Percentiles rank a stretch among this genome's conserved stretches.
Evolutionary conservation across 352 stramenopile genomes (phyloP).

Genomic region (Globisporangium nodosum): DNA sequence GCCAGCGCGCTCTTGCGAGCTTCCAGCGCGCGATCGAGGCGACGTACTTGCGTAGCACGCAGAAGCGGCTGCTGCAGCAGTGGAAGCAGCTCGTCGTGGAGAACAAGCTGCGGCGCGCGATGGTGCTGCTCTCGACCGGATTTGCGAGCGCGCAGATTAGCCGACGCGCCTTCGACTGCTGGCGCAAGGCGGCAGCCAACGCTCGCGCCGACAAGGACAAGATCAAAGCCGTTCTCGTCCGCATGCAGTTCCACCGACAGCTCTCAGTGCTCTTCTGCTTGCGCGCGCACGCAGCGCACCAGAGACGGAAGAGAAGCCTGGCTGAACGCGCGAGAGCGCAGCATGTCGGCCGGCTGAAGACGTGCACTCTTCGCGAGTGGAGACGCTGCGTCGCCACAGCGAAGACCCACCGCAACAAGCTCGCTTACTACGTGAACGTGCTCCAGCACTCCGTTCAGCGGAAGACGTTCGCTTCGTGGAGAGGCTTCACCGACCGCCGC

Average conservation of each 20-base stretch:
- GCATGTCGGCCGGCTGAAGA: background rate
- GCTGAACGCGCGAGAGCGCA: background rate
- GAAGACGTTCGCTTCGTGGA: conserved; percentile 34
- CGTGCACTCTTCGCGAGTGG: conserved; percentile 22
- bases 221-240: conserved; percentile 20
- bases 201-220: conserved; percentile 11
- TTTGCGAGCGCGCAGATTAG: conserved; percentile 17
- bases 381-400: background rate
- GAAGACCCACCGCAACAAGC: conserved; percentile 15
- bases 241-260: conserved; percentile 21
- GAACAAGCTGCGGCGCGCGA: conserved; percentile 25
- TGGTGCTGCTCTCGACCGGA: conserved; percentile 19
- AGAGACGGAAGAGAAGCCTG: conserved; percentile 6
- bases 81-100: conserved; percentile 27
- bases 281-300: conserved; percentile 1
- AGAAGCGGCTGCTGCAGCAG: conserved; percentile 12
- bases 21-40: conserved; percentile 23
- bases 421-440: conserved; percentile 27
- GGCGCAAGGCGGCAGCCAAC: conserved; percentile 13
- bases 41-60: conserved; percentile 12
- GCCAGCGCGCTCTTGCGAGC: conserved; percentile 9
- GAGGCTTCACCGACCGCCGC: conserved; percentile 15
- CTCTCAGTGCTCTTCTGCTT: conserved; percentile 19
- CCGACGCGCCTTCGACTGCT: conserved; percentile 18
- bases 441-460: conserved; percentile 32